A percentile compares a stretch with the other conserved stretches of the same genome.
These are phyloP conservation scores for Leccinum longicurvipes DNA, from an alignment of 768 basidiomycete species.

Conservation along the genomic window DNA sequence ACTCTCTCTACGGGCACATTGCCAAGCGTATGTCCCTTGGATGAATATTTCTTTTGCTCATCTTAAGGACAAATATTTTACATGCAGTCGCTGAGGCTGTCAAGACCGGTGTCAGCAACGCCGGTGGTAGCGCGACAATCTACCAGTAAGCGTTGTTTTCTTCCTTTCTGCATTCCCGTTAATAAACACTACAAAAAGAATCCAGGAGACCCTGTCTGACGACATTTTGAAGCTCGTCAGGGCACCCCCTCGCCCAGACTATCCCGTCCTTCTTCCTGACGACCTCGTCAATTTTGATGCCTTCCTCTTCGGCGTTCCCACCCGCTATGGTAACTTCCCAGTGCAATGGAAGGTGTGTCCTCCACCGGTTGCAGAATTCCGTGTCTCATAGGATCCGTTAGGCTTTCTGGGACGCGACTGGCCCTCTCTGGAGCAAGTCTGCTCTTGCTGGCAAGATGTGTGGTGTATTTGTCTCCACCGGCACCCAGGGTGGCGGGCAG, in stretches of 20 bases:
- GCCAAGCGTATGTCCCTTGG: constrained; percentile 36
- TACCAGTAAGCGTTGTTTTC: constrained; percentile 39
- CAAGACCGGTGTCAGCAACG: constrained; percentile 39
- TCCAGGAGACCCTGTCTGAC: constrained; percentile 77
- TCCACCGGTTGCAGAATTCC: background rate
- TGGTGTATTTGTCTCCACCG: constrained; percentile 44
- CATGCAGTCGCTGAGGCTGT: constrained; percentile 31
- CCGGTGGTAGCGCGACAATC: constrained; percentile 43
- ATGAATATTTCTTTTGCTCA: background rate
- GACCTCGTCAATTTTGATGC: constrained; percentile 37
- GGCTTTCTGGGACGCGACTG: constrained; percentile 51
- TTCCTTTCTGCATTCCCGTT: background rate
- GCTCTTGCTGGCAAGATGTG: constrained; percentile 46
- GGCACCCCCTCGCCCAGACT: constrained; percentile 68
- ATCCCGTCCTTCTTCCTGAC: constrained; percentile 35
- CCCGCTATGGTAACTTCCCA: constrained; percentile 48
- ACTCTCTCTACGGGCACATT: constrained; percentile 51
- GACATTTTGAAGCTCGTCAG: constrained; percentile 68
- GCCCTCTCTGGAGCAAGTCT: constrained; percentile 42
- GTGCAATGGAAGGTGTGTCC: constrained; percentile 56
- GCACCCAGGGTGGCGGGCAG: constrained; percentile 48
- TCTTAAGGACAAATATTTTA: background rate
- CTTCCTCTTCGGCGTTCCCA: constrained; percentile 43
- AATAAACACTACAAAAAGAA: constrained; percentile 36
- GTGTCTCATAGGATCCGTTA: constrained; percentile 23